Evolutionary conservation across 2,329 filamentous ascomycete species (phyloP).

Genomic region (Nannizzia gypsea): DNA sequence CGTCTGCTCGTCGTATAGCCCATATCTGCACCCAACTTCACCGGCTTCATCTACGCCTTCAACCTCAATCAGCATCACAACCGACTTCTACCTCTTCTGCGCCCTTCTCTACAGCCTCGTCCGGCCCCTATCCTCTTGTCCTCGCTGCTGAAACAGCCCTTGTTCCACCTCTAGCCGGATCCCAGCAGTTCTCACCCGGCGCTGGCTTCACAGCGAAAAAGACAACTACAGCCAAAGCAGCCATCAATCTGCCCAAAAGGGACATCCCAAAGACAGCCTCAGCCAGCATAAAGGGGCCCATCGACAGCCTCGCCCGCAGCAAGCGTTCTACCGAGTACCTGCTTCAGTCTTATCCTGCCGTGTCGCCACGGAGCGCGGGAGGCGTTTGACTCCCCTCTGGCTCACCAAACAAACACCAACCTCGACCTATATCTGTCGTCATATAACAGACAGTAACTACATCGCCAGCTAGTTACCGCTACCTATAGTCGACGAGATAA

Average conservation of each 20-base stretch:
- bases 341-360: background rate
- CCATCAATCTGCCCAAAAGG: too few species aligned
- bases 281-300: background rate
- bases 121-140: background rate
- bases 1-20: background rate
- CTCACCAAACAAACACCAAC: background rate
- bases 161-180: constrained; percentile 2
- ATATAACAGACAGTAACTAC: background rate
- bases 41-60: background rate
- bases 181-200: background rate
- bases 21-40: background rate
- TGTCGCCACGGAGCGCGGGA: background rate
- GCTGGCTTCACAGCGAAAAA: background rate
- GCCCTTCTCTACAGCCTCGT: too few species aligned
- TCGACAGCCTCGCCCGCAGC: background rate
- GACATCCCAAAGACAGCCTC: background rate
- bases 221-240: too few species aligned
- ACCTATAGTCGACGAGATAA: background rate
- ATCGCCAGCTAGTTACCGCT: background rate
- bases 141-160: background rate
- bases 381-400: background rate
- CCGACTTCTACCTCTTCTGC: background rate
- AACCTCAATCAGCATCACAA: background rate
- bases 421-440: background rate
- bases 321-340: too few species aligned